A percentile compares a stretch with the other conserved stretches of the same genome.
phyloP scores from a whole-genome alignment of 768 basidiomycete species.

The Daedalea quercina region DNA sequence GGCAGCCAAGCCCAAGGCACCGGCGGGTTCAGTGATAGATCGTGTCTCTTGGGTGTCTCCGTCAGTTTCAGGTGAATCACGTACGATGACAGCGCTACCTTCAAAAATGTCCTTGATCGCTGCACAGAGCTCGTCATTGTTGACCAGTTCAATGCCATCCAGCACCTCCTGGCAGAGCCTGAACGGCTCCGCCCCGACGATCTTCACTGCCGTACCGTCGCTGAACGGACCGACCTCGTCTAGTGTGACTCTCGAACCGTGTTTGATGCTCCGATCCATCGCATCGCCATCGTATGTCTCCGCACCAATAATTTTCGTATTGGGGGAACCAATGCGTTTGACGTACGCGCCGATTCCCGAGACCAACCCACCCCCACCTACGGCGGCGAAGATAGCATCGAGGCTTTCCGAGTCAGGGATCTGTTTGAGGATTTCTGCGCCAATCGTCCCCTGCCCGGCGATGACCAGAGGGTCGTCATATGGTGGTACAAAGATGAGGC shows the following conservation, averaged over 20 bases:
- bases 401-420: slow-evolving; percentile 65
- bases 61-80: slow-evolving; percentile 4
- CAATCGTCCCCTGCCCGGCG: slow-evolving; percentile 94
- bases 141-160: slow-evolving; percentile 76
- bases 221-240: slow-evolving; percentile 93
- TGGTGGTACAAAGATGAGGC: slow-evolving; percentile 88
- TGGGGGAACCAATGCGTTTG: slow-evolving; percentile 84
- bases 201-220: slow-evolving; percentile 94
- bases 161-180: slow-evolving; percentile 82
- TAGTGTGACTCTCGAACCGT: slow-evolving; percentile 78
- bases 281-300: slow-evolving; percentile 96
- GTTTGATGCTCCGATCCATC: slow-evolving; percentile 76
- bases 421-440: slow-evolving; percentile 93
- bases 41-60: slow-evolving; percentile 64
- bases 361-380: slow-evolving; percentile 92
- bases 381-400: slow-evolving; percentile 82
- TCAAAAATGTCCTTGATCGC: slow-evolving; percentile 99
- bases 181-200: slow-evolving; percentile 94
- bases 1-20: slow-evolving; percentile 87
- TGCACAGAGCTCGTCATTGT: slow-evolving; percentile 96
- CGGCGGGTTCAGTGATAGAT: slow-evolving; percentile 94
- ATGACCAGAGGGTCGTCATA: slow-evolving; percentile 97
- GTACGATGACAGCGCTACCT: too few species aligned
- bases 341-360: slow-evolving; percentile 91
- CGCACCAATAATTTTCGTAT: slow-evolving; percentile 78